Percentiles rank a stretch among this genome's conserved stretches.
phyloP scores from a whole-genome alignment of 441 rosid species.

The Brassica hybrid region DNA sequence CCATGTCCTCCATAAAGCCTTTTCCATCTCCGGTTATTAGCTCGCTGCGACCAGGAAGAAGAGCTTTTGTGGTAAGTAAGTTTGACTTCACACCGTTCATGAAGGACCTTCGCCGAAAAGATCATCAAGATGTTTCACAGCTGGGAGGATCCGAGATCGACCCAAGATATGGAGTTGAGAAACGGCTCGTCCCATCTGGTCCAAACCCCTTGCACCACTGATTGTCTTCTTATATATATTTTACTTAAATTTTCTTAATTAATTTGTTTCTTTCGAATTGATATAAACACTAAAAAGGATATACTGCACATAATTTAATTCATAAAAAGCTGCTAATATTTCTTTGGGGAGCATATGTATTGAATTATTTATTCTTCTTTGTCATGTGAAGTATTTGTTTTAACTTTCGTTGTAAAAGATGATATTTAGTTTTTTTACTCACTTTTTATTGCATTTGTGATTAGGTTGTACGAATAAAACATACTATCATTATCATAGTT shows the following conservation, averaged over 20 bases:
- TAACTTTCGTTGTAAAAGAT: slow-evolving; percentile 16
- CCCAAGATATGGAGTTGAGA: slow-evolving; percentile 55
- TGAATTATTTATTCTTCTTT: slow-evolving; percentile 9
- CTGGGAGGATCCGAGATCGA: slow-evolving; percentile 46
- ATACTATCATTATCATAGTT: no score
- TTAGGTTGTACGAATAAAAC: slow-evolving; percentile 4
- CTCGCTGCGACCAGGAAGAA: slow-evolving; percentile 36
- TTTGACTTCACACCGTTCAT: slow-evolving; percentile 58
- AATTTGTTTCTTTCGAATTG: neutral
- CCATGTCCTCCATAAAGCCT: neutral
- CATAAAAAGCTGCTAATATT: neutral
- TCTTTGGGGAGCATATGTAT: slow-evolving; percentile 6
- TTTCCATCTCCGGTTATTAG: slow-evolving; percentile 10
- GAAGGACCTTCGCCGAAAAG: slow-evolving; percentile 22
- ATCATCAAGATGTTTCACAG: slow-evolving; percentile 26
- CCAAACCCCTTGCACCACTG: slow-evolving; percentile 93
- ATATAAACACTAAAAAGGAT: neutral
- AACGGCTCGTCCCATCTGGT: slow-evolving; percentile 79
- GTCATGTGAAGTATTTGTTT: slow-evolving; percentile 21
- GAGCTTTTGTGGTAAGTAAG: slow-evolving; percentile 39
- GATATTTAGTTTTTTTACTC: slow-evolving; percentile 7
- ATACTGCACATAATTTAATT: neutral
- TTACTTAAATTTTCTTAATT: neutral
- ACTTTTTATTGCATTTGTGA: neutral
- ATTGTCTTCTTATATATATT: slow-evolving; percentile 27